A percentile compares a stretch with the other conserved stretches of the same genome.
phyloP scores from a whole-genome alignment of 1,284 basidiomycete genomes.

The Schizopora paradoxa region DNA sequence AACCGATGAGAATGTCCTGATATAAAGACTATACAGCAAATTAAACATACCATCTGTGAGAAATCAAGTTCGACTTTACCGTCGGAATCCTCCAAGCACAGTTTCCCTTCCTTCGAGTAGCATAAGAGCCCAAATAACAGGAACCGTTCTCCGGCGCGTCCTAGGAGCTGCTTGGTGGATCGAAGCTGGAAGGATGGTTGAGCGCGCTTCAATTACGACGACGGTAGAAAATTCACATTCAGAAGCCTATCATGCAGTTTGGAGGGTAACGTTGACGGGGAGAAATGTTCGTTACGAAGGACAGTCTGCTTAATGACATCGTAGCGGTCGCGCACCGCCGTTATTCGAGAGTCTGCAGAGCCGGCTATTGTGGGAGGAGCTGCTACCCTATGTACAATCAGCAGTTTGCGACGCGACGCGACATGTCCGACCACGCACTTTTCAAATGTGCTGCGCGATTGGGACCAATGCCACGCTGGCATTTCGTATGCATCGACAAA shows the following conservation, averaged over 20 bases:
- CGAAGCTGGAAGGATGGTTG: conserved; percentile 55
- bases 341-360: conserved; percentile 72
- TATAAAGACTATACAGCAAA: neutral
- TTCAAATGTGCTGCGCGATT: conserved; percentile 80
- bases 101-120: conserved; percentile 83
- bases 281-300: conserved; percentile 92
- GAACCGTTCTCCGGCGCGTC: conserved; percentile 87
- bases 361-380: conserved; percentile 65
- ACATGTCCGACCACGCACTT: conserved; percentile 34
- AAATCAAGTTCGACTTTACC: conserved; percentile 89
- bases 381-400: conserved; percentile 21
- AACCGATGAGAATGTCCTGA: conserved; percentile 8
- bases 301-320: conserved; percentile 88
- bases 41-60: conserved; percentile 66
- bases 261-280: conserved; percentile 86
- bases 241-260: conserved; percentile 80
- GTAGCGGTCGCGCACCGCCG: conserved; percentile 75
- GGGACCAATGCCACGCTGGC: conserved; percentile 88
- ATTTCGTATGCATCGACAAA: conserved; percentile 91
- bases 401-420: neutral
- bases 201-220: conserved; percentile 13
- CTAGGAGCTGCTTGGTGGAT: conserved; percentile 94
- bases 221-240: conserved; percentile 50
- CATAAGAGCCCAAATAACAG: conserved; percentile 91
- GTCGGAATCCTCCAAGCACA: conserved; percentile 93